Evolutionary conservation across 2,329 filamentous ascomycete genomes (phyloP).

Genomic region (Aspergillus quadricinctus): DNA sequence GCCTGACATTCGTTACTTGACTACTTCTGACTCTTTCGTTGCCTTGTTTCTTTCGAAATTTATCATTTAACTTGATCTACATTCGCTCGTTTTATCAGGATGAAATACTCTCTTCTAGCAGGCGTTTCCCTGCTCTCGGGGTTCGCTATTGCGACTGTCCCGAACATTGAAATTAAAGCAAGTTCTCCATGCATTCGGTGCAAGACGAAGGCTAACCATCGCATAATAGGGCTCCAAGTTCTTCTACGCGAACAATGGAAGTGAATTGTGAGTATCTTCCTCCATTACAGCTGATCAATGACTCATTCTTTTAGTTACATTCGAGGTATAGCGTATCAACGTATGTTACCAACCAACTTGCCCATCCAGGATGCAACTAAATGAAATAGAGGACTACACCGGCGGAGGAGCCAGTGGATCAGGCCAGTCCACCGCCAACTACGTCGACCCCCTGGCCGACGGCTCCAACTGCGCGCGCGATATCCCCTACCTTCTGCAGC

Average conservation of each 20-base stretch:
- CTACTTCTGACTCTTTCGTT: background rate
- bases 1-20: background rate
- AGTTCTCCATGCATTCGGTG: background rate
- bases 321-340: conserved; percentile 92
- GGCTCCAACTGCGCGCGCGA: conserved; percentile 71
- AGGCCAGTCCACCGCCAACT: conserved; percentile 44
- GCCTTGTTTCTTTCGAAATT: background rate
- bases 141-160: background rate
- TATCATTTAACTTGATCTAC: background rate
- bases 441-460: conserved; percentile 80
- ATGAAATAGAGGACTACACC: conserved; percentile 30
- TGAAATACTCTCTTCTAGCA: background rate
- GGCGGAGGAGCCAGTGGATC: conserved; percentile 20
- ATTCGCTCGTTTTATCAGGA: background rate
- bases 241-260: conserved; percentile 80
- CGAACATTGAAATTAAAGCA: background rate
- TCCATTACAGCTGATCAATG: background rate
- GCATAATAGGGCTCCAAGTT: conserved; percentile 68
- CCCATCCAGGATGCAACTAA: background rate
- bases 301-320: conserved; percentile 57
- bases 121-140: background rate
- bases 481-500: conserved; percentile 70
- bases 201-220: background rate
- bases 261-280: conserved; percentile 56
- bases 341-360: conserved; percentile 26